Evolutionary conservation across 1,139 yeast species (phyloP).

Genomic region (Tardiomyces blankii): DNA sequence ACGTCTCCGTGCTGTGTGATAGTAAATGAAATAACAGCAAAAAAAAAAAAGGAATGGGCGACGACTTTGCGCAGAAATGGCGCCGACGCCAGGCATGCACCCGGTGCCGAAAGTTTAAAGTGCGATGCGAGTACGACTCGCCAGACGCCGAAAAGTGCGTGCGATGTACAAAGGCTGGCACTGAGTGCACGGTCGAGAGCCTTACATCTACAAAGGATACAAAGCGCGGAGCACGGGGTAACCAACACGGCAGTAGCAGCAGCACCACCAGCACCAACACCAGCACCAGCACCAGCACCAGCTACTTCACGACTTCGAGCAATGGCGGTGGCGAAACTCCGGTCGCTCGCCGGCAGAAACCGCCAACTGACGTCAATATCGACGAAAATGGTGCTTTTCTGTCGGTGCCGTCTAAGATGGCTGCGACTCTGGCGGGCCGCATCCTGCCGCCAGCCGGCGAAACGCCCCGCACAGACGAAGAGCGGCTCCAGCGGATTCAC

Average conservation of each 20-base stretch:
- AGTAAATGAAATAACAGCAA: background rate
- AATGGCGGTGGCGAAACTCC: background rate
- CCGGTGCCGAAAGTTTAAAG: slow-evolving; percentile 16
- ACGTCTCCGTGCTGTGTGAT: background rate
- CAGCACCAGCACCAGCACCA: background rate
- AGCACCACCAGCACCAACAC: background rate
- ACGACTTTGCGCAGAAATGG: slow-evolving; percentile 8
- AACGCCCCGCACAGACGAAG: background rate
- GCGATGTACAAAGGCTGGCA: slow-evolving; percentile 10
- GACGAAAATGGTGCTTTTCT: background rate
- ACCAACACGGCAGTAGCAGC: background rate
- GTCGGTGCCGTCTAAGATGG: background rate
- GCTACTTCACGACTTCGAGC: background rate
- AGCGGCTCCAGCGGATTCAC: background rate
- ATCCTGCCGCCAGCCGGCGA: background rate
- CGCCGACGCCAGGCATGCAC: slow-evolving; percentile 15
- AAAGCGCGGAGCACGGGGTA: no score
- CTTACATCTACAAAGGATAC: background rate
- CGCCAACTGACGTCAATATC: background rate
- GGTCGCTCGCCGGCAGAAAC: background rate
- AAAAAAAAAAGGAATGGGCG: background rate
- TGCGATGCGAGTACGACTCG: slow-evolving; percentile 16
- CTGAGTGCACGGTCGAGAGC: slow-evolving; percentile 8
- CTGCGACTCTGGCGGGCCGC: background rate
- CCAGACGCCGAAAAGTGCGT: slow-evolving; percentile 12